These are phyloP conservation scores for Pseudocohnilembus persalinus DNA, from an alignment of 169 alveolate species.

Conservation along the genomic window DNA sequence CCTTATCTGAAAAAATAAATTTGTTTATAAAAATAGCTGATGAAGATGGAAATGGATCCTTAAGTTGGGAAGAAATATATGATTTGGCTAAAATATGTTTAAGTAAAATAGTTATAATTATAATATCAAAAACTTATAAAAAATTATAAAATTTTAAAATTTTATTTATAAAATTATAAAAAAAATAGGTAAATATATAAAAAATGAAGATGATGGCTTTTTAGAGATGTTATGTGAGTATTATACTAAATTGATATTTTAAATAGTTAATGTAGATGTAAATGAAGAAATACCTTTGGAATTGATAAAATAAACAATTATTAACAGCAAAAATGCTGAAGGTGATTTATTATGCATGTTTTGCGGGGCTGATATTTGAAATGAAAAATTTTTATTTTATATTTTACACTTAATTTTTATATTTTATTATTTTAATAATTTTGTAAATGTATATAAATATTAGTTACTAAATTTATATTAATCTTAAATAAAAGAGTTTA, in stretches of 20 bases:
- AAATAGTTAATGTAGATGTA: slow-evolving; percentile 24
- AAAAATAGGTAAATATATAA: too few relatives aligned
- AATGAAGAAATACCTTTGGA: slow-evolving; percentile 36
- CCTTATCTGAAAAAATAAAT: slow-evolving; percentile 35
- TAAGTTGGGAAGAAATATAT: slow-evolving; percentile 26
- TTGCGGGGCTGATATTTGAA: slow-evolving; percentile 49
- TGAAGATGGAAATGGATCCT: slow-evolving; percentile 45
- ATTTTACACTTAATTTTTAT: too few relatives aligned
- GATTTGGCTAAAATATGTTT: slow-evolving; percentile 33
- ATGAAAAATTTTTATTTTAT: too few relatives aligned
- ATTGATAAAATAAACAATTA: slow-evolving; percentile 31
- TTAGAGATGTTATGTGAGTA: slow-evolving; percentile 30
- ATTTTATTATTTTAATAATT: too few relatives aligned
- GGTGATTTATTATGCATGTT: slow-evolving; percentile 52
- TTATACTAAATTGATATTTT: slow-evolving; percentile 38
- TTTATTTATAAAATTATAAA: too few relatives aligned
- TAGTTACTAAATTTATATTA: too few relatives aligned
- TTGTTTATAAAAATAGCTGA: slow-evolving; percentile 42
- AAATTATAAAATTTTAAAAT: too few relatives aligned
- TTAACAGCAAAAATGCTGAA: slow-evolving; percentile 28
- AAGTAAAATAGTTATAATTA: too few relatives aligned
- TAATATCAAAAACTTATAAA: too few relatives aligned
- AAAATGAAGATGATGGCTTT: slow-evolving; percentile 15
- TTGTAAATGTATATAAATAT: too few relatives aligned
- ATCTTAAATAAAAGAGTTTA: too few relatives aligned